A percentile compares a stretch with the other conserved stretches of the same genome.
Evolutionary conservation across 805 yeast genomes (phyloP).

Genomic region (Lachancea mirantina): DNA sequence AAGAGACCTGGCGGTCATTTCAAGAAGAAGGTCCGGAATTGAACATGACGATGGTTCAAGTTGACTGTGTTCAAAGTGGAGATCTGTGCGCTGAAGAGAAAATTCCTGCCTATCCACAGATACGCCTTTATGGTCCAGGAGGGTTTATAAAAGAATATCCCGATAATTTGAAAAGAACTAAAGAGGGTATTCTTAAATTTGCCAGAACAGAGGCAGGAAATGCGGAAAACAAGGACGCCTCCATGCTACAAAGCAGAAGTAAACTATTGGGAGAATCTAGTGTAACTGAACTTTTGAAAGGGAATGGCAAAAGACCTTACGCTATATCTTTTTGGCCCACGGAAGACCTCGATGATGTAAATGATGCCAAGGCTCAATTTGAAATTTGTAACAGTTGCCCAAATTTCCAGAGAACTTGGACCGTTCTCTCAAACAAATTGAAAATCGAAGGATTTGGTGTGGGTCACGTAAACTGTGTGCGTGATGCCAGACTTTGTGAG

Average conservation of each 20-base stretch:
- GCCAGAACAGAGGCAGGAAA: constrained; percentile 48
- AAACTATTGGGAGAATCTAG: constrained; percentile 34
- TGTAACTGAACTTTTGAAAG: constrained; percentile 44
- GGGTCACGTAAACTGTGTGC: constrained; percentile 55
- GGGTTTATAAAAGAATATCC: constrained; percentile 45
- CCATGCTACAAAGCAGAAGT: constrained; percentile 38
- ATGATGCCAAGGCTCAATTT: constrained; percentile 29
- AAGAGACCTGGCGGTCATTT: constrained; percentile 48
- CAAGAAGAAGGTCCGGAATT: constrained; percentile 38
- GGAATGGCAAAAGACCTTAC: constrained; percentile 42
- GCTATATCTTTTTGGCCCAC: constrained; percentile 65
- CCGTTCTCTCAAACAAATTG: constrained; percentile 44
- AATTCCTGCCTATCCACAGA: constrained; percentile 59
- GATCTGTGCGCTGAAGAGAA: constrained; percentile 72
- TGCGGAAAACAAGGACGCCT: constrained; percentile 32
- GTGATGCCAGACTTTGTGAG: constrained; percentile 44
- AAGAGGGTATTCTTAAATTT: constrained; percentile 45
- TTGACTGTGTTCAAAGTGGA: constrained; percentile 80
- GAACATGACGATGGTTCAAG: constrained; percentile 56
- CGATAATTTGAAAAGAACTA: constrained; percentile 36
- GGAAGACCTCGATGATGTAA: constrained; percentile 33
- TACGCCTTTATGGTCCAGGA: constrained; percentile 61
- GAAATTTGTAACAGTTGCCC: constrained; percentile 42
- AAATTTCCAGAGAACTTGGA: constrained; percentile 52
- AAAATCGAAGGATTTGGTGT: constrained; percentile 31